Evolutionary conservation across 2,329 filamentous ascomycete species (phyloP), one percentile per base, ranked within the genome.

Genomic region (Juglanconis oblonga): DNA sequence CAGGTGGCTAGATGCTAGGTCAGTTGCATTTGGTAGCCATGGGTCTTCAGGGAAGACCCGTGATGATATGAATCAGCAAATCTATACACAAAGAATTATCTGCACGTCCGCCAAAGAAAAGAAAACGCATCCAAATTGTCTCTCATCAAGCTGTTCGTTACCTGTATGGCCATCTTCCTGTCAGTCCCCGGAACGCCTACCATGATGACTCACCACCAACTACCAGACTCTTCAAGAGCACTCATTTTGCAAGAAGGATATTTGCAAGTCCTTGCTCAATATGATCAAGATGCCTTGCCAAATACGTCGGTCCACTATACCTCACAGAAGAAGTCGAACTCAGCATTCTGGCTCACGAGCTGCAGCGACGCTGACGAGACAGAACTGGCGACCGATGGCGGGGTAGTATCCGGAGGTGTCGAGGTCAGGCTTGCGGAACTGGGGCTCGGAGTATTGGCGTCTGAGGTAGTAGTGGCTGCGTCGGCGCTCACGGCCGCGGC

Each of bases 271-370:
- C n/a, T 40, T 38, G 32, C 36, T 24, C 29, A 13, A 47, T 29
- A 53, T 36, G 13, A 45, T 47, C 53, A 47, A 54, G 57, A 54
- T 2, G 14, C 14, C 14, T 45, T 36, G 32, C 44, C 9, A 6
- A 47, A 29, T 17, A 29, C 44, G 9, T 47, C 3, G 14, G 9
- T 38, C 45, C 32, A 31, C 55, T 49, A 62, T 24, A 45, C 52
- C 52, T 59, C 52, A 66, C 79, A 81, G 62, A 80, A 80, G 62
- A 77, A 76, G 58, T 80, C 76, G 62, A 79, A 79, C 29, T 80
- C 69, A 35, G 72, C 72, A 55, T 76, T 74, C 7, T 76, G 73
- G 57, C 73, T 76, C 36, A 74, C 71, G 44, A 79, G 66, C 13
- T 66, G 64, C 5, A 66, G 61, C 42, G 69, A 73, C 14, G 67